Base-by-base conservation (phyloP, 164 flowering plant species). In the Aristolochia californica region DNA sequence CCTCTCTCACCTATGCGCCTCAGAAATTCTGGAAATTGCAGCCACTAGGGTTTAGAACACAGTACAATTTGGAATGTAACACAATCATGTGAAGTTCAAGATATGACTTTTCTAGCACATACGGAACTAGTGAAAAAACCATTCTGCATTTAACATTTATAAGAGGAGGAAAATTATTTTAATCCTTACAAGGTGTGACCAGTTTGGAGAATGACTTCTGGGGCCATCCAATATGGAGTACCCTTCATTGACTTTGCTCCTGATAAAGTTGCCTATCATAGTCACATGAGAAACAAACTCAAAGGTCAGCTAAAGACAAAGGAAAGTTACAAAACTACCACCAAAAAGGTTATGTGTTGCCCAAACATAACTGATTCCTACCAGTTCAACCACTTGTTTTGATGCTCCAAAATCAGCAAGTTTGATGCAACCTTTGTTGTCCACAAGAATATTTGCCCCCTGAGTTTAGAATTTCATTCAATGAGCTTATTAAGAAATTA, bases 221-320 rank as follows among this genome's bases (percentile, higher is more conserved):
- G 97, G 75, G 99, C 97, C 99, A 94, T 94, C 99, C 97, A 94
- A 62, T 86, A 88, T 61, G 97, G 99, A 61, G 99, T 94, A n/a
- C 97, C 99, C 77, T 94, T 94, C 94, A 94, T 90, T 49, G 97
- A 90, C 70, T 90, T 90, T 60, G 99, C 97, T 50, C 97, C 96
- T 11, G 95, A 75, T 23, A 86, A 70, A 27, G 97, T 94, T 68
- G 95, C 99, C 99, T 93, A 45, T 40, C 48, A 67, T 17, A 64
- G 56, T 59, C 62, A 34, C 45, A 58, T 13, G 28, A 43, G 22
- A 18, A 45, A 21, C 38, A 66, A 8, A 27, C 5, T 16, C 13
- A 11, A 23, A n/a, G 27, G 17, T 30, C 22, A 3, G 20, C 8
- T 21, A 13, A 22, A 11, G 54, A 24, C n/a, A 18, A 5, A 49